phyloP scores from a whole-genome alignment of 345 rosid genomes.

The Pugionium dolabratum region DNA sequence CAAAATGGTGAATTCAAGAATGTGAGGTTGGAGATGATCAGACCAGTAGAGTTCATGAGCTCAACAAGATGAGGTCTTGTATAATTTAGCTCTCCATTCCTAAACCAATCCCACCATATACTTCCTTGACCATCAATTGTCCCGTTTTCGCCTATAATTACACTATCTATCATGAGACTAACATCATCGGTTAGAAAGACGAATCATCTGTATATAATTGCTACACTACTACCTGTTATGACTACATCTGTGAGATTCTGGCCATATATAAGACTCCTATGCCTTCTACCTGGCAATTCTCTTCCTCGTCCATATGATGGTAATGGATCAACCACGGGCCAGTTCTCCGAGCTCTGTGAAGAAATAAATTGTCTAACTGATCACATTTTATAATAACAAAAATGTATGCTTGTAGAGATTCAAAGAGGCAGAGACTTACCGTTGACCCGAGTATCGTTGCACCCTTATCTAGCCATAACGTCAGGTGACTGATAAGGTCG shows the following conservation, averaged over 20 bases:
- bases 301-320: conserved; percentile 98
- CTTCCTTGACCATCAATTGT: conserved; percentile 95
- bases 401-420: conserved; percentile 15
- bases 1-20: conserved; percentile 93
- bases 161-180: conserved; percentile 6
- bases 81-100: conserved; percentile 62
- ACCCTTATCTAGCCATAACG: conserved; percentile 83
- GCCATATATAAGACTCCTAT: conserved; percentile 90
- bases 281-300: conserved; percentile 86
- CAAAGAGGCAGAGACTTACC: conserved; percentile 45
- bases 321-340: conserved; percentile 94
- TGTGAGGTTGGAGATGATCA: conserved; percentile 82
- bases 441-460: conserved; percentile 93
- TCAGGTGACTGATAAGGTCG: conserved; percentile 91
- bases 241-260: conserved; percentile 85
- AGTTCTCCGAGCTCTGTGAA: conserved; percentile 64
- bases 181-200: neutral
- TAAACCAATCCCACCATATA: conserved; percentile 89
- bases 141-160: conserved; percentile 78
- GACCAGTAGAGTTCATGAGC: conserved; percentile 80
- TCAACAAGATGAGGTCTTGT: conserved; percentile 97
- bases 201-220: neutral
- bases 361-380: conserved; percentile 1
- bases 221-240: conserved; percentile 67
- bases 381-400: conserved; percentile 3